These are phyloP conservation scores for Fagus sylvatica DNA, from an alignment of 306 rosid species.

Conservation along the genomic window DNA sequence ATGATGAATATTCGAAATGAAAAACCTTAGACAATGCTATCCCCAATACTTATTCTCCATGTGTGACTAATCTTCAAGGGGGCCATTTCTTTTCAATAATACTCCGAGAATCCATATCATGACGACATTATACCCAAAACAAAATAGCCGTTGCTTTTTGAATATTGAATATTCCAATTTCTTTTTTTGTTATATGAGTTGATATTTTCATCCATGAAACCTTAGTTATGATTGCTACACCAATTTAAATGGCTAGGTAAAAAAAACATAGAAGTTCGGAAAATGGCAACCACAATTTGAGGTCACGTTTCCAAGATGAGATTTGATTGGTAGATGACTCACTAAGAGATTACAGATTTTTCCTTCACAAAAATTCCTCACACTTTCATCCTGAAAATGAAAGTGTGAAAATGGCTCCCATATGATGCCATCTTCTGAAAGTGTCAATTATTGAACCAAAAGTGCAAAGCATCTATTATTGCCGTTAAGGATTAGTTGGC, in stretches of 20 bases:
- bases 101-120: constrained; percentile 60
- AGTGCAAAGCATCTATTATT: too few relatives aligned
- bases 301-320: background rate
- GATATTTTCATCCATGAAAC: constrained; percentile 15
- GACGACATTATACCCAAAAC: constrained; percentile 31
- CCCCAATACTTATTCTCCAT: constrained; percentile 48
- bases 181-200: background rate
- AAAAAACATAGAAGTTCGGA: background rate
- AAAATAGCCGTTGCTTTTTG: constrained; percentile 52
- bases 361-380: background rate
- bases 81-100: constrained; percentile 51
- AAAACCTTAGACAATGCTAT: constrained; percentile 38
- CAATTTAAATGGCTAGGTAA: background rate
- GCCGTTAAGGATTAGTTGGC: too few relatives aligned
- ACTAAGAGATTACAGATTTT: background rate
- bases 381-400: background rate
- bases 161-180: constrained; percentile 43
- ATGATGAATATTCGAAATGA: constrained; percentile 50
- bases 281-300: background rate
- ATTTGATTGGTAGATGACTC: background rate
- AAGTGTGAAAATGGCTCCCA: background rate
- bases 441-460: background rate
- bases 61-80: constrained; percentile 39
- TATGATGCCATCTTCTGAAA: background rate
- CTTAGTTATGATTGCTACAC: constrained; percentile 11